Evolutionary conservation across 1,139 yeast species (phyloP).

Genomic region (Hyphopichia burtonii): DNA sequence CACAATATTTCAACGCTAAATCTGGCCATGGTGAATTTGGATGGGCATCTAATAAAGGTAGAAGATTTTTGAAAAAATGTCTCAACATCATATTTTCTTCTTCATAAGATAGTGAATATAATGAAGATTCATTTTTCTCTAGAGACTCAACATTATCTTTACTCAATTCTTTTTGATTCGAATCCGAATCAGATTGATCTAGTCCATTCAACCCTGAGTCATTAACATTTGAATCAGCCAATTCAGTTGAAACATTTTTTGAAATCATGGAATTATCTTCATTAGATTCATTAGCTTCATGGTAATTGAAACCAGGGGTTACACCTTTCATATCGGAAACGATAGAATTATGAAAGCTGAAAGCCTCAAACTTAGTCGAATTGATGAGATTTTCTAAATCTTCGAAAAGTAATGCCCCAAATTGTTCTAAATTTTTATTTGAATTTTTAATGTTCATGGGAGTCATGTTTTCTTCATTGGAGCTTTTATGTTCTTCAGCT

Average conservation of each 20-base stretch:
- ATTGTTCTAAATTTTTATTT: conserved; percentile 13
- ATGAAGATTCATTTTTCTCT: neutral
- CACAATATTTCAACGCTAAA: conserved; percentile 52
- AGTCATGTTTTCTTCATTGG: neutral
- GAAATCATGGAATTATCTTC: neutral
- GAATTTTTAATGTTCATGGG: conserved; percentile 3
- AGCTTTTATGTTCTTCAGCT: neutral
- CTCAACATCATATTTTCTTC: conserved; percentile 52
- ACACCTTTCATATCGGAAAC: neutral
- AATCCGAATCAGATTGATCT: conserved; percentile 6
- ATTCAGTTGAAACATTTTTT: neutral
- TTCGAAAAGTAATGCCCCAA: conserved; percentile 14
- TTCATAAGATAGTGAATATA: conserved; percentile 21
- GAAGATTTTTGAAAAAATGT: conserved; percentile 51
- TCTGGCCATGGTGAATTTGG: conserved; percentile 62
- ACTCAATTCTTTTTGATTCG: neutral
- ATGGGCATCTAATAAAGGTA: conserved; percentile 54
- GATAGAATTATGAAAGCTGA: neutral
- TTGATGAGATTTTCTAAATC: conserved; percentile 9
- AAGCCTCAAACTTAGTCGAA: conserved; percentile 6
- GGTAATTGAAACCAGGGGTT: neutral
- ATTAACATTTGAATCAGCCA: no score
- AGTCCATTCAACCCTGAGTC: no score
- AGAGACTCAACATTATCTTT: neutral
- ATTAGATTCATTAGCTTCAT: neutral